Base-by-base conservation (phyloP, 768 basidiomycete species). In the Fomitopsis pulvina region DNA sequence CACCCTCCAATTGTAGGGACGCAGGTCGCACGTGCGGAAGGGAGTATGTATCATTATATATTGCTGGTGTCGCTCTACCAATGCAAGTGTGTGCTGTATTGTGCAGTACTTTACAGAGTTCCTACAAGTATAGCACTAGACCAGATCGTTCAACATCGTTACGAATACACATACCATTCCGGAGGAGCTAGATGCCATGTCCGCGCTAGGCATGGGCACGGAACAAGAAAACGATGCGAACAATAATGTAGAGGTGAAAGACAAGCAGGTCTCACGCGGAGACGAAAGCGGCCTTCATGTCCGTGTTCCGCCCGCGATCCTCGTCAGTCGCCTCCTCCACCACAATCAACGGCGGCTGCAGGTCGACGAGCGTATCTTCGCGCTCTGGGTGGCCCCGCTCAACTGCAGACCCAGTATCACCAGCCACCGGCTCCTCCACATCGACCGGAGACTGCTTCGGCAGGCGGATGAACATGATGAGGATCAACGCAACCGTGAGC, bases 391-490 rank as follows among this genome's bases (percentile, higher is more conserved):
- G 46, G 14, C 52, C 21, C 6, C 5, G 37, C 11, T 0, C 41
- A 9, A 2, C 43, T 16, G 10, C 40, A 37, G 34, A 37, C 14
- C 14, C 18, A 37, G 34, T 14, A 37, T 18, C 18, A n/a, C 18
- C 4, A 4, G 39, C 30, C n/a, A 29, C 50, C 38, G 50, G 50
- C 26, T 50, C 56, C 47, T 59, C 62, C 18, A 51, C 46, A 27
- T 57, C 58, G 29, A 18, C 38, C 21, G 14, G 9, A 4, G 52
- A 44, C 25, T 2, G 28, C 47, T 52, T 43, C 12, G 66, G 65
- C 40, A 80, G 55, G 16, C 75, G 71, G 8, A 87, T 76, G 43
- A 80, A 69, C 11, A 60, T 54, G 27, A 85, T 61, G 11, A 78
- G 59, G 29, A 67, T 37, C 48, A 82, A 68, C 6, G 80, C 71